Percentiles rank a stretch among this genome's conserved stretches.
Evolutionary conservation across 345 rosid genomes (phyloP).

Genomic region (Lepidium africanum): DNA sequence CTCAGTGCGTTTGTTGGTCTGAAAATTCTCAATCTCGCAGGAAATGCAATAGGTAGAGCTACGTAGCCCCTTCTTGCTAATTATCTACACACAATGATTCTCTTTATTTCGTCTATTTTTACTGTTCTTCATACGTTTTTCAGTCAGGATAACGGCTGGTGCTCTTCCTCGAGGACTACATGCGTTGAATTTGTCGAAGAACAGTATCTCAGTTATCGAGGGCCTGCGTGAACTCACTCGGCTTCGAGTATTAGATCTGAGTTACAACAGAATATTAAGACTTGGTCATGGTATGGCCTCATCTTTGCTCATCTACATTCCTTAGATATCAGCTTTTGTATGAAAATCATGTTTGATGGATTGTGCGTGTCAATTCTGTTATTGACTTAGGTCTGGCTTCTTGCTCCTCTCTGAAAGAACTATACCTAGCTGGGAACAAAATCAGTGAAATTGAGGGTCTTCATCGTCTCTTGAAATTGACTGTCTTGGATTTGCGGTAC

Average conservation of each 20-base stretch:
- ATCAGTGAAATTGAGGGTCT: constrained; percentile 94
- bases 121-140: neutral
- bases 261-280: constrained; percentile 79
- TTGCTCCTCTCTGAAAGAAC: constrained; percentile 87
- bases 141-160: constrained; percentile 80
- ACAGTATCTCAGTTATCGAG: constrained; percentile 74
- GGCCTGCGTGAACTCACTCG: constrained; percentile 91
- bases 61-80: neutral
- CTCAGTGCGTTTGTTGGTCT: constrained; percentile 67
- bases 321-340: neutral
- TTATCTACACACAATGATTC: neutral
- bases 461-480: constrained; percentile 80
- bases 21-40: constrained; percentile 83
- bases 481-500: constrained; percentile 77
- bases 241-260: constrained; percentile 83
- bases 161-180: constrained; percentile 96
- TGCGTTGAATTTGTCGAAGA: constrained; percentile 66
- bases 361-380: neutral
- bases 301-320: neutral
- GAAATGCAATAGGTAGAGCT: constrained; percentile 73
- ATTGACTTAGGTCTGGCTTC: constrained; percentile 69
- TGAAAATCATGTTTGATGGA: constrained; percentile 1
- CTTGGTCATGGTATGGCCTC: constrained; percentile 79
- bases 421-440: constrained; percentile 90
- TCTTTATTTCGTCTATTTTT: neutral